phyloP scores from a whole-genome alignment of 2,329 filamentous ascomycete species.

The Epicoccum nigrum region DNA sequence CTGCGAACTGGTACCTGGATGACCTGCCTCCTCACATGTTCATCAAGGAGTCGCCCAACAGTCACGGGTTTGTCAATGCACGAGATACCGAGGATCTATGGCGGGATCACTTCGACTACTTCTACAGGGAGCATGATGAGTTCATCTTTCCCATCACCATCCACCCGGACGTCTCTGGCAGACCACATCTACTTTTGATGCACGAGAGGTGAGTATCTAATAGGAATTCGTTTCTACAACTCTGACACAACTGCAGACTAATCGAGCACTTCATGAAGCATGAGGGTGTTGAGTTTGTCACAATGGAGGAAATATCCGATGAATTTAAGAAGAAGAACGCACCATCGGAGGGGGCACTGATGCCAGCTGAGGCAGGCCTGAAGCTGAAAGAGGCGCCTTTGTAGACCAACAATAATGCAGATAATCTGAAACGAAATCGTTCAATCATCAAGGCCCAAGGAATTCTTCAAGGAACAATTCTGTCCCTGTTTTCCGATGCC shows the following conservation, averaged over 20 bases:
- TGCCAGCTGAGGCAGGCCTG: slow-evolving; percentile 64
- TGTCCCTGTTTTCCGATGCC: neutral
- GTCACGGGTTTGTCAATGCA: slow-evolving; percentile 63
- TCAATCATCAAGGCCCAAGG: no score
- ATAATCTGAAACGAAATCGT: no score
- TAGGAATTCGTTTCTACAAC: neutral
- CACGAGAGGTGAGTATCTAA: slow-evolving; percentile 63
- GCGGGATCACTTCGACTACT: slow-evolving; percentile 73
- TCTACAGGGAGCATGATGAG: slow-evolving; percentile 76
- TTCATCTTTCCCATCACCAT: slow-evolving; percentile 80
- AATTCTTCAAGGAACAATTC: no score
- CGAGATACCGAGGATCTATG: slow-evolving; percentile 68
- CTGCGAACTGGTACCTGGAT: slow-evolving; percentile 68
- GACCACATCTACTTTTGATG: slow-evolving; percentile 74
- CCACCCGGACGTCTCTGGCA: slow-evolving; percentile 69
- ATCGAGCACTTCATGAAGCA: slow-evolving; percentile 72
- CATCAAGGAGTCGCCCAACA: slow-evolving; percentile 68
- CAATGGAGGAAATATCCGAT: slow-evolving; percentile 73
- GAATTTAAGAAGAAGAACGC: slow-evolving; percentile 72
- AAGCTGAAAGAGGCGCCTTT: slow-evolving; percentile 51
- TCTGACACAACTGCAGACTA: slow-evolving; percentile 46
- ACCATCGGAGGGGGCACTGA: slow-evolving; percentile 62
- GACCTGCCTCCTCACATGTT: slow-evolving; percentile 70
- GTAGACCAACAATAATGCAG: neutral
- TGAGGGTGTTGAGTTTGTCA: slow-evolving; percentile 69